These are phyloP conservation scores for Mikania micrantha DNA, from an alignment of 129 eudicot species.

Conservation along the genomic window DNA sequence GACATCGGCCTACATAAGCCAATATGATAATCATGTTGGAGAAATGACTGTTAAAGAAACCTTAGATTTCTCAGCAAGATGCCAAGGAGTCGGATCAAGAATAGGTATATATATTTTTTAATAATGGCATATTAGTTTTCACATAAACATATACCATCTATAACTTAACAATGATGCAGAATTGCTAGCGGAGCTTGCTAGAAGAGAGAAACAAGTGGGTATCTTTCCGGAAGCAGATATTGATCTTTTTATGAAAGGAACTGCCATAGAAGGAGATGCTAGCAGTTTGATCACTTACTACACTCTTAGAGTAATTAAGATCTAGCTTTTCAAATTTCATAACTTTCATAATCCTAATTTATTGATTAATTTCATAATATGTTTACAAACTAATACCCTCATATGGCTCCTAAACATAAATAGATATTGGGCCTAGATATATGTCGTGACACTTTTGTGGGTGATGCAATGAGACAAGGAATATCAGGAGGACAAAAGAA, in stretches of 20 bases:
- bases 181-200: slow-evolving; percentile 63
- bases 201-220: slow-evolving; percentile 61
- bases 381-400: neutral
- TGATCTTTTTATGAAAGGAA: slow-evolving; percentile 86
- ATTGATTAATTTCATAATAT: neutral
- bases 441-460: slow-evolving; percentile 73
- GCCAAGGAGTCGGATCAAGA: slow-evolving; percentile 75
- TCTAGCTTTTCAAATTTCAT: neutral
- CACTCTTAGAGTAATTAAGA: slow-evolving; percentile 62
- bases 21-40: slow-evolving; percentile 65
- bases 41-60: slow-evolving; percentile 78
- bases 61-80: slow-evolving; percentile 77
- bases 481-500: slow-evolving; percentile 87
- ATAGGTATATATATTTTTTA: slow-evolving; percentile 30
- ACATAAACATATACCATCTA: neutral
- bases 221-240: slow-evolving; percentile 72
- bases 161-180: slow-evolving; percentile 26
- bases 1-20: slow-evolving; percentile 72
- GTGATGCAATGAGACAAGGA: slow-evolving; percentile 71
- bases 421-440: slow-evolving; percentile 69
- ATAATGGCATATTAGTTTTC: neutral
- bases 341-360: neutral
- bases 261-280: slow-evolving; percentile 66
- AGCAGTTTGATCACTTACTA: slow-evolving; percentile 78
- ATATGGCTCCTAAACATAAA: neutral